phyloP scores from a whole-genome alignment of 2,329 filamentous ascomycete species.

The Chaetothyriales sp. region DNA sequence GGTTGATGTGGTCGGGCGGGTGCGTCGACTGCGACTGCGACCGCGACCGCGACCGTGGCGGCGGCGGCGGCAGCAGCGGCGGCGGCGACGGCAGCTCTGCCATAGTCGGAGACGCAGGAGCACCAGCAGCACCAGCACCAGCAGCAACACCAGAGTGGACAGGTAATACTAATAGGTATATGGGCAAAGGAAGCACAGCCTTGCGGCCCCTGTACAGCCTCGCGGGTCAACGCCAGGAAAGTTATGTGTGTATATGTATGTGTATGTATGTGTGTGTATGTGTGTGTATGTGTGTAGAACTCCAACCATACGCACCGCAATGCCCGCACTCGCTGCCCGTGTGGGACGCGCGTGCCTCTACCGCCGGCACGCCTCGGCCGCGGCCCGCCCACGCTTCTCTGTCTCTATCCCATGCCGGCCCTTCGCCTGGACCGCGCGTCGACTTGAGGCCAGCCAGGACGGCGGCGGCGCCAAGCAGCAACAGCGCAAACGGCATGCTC shows the following conservation, averaged over 20 bases:
- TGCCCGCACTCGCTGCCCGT: slow-evolving; percentile 4
- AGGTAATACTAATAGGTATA: too few species aligned
- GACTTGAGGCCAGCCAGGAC: neutral
- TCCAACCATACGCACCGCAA: neutral
- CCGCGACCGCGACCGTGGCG: neutral
- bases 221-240: neutral
- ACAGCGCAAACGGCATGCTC: neutral
- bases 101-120: neutral
- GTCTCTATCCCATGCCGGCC: neutral
- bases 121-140: neutral
- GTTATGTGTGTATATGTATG: too few species aligned
- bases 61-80: neutral
- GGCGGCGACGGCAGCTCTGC: neutral
- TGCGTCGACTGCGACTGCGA: neutral
- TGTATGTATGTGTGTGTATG: too few species aligned
- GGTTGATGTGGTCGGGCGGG: slow-evolving; percentile 11
- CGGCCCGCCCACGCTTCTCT: neutral
- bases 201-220: neutral
- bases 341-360: slow-evolving; percentile 15
- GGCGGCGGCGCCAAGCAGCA: neutral
- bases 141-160: neutral
- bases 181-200: too few species aligned
- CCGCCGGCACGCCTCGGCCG: slow-evolving; percentile 6
- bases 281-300: too few species aligned
- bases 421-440: neutral